Evolutionary conservation across 192 early-diverging fungal species (phyloP), one percentile per base, ranked within the genome.

Genomic region (Coemansia sp.): DNA sequence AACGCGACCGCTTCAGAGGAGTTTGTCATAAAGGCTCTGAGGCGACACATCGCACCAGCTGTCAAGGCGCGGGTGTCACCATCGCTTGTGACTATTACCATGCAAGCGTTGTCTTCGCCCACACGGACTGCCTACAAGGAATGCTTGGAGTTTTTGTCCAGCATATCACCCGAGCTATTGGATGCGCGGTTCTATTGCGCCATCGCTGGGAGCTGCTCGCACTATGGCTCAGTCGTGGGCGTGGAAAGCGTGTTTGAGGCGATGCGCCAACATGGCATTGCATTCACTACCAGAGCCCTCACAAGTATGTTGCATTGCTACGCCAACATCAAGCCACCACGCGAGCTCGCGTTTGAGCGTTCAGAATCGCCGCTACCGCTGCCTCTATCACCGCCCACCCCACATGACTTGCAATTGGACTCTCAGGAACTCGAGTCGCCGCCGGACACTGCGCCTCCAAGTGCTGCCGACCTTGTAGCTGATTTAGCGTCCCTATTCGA

Each of bases 191-290:
- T 64, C 35, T 75, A 68, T 35, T 68, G 63, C 17, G 75, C 80
- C 3, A 69, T 76, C 36, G 69, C 69, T 1, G 19, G 35, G 9
- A 75, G 75, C 10, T 83, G 75, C 51, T 46, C 69, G 5, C 63
- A 42, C 27, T 54, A 39, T 10, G 68, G 72, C 16, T 42, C 35
- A 13, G 31, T 56, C 13, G 44, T 10, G 7, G 81, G 70, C 14
- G 61, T 81, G 14, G 48, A 70, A 9, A 40, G 14, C 0, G 64
- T 72, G 19, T 56, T 73, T 17, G 61, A 59, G 0, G 59, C 48
- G 34, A 68, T 77, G 66, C 50, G 27, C 37, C 24, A 41, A 8
- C 50, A 29, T 6, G 45, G 63, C 4, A 36, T 74, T 7, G 2
- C 14, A 48, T 61, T 66, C 3, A 50, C 46, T 13, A 17, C 54